These are phyloP conservation scores for Leucosporidium creatinivorum DNA, from an alignment of 768 basidiomycete genomes.

Conservation along the genomic window DNA sequence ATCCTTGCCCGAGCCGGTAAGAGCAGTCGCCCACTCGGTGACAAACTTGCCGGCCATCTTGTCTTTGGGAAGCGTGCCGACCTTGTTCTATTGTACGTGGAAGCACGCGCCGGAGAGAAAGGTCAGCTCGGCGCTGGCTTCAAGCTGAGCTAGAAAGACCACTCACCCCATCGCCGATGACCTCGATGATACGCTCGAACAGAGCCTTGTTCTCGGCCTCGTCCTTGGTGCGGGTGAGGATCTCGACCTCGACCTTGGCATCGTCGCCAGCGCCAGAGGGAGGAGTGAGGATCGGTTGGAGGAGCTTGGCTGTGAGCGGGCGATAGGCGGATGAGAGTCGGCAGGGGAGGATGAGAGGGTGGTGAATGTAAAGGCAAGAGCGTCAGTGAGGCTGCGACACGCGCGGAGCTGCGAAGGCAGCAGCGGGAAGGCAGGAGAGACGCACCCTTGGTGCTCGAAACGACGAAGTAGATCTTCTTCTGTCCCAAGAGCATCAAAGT, in stretches of 20 bases:
- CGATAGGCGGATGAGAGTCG: not conserved
- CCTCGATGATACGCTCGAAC: conserved; percentile 30
- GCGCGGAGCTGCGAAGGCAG: not conserved
- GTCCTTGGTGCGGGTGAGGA: conserved; percentile 48
- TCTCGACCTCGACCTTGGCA: conserved; percentile 56
- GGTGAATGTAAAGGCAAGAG: not conserved
- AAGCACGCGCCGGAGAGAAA: not conserved
- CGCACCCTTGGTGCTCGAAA: conserved; percentile 52
- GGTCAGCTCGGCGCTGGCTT: conserved; percentile 4
- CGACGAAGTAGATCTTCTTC: conserved; percentile 67
- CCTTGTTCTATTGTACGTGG: conserved; percentile 46
- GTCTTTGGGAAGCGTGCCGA: conserved; percentile 77
- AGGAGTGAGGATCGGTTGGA: conserved; percentile 21
- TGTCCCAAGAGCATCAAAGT: conserved; percentile 79
- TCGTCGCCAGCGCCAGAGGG: not conserved
- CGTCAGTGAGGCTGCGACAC: not conserved
- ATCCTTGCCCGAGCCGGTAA: conserved; percentile 36
- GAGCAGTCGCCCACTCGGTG: conserved; percentile 62
- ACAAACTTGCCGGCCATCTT: conserved; percentile 74
- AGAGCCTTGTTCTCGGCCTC: conserved; percentile 38
- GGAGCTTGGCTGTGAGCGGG: conserved; percentile 24
- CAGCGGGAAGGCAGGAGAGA: not conserved
- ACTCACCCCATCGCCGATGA: conserved; percentile 27
- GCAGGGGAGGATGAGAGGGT: not conserved
- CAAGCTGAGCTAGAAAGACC: no score